phyloP scores from a whole-genome alignment of 805 yeast species.

The Nematodospora valgi region DNA sequence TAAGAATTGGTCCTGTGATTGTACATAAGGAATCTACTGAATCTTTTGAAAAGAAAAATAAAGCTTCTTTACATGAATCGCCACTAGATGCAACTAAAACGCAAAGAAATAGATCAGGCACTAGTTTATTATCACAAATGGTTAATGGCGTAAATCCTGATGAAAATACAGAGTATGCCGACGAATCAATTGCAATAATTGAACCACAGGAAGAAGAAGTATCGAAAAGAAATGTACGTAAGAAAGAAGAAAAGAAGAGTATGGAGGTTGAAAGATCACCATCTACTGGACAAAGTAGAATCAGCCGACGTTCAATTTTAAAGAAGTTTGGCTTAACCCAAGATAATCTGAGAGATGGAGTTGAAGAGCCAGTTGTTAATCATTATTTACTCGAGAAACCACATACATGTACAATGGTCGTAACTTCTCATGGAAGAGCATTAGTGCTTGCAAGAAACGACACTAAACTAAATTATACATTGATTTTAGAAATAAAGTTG shows the following conservation, averaged over 20 bases:
- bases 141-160: constrained; percentile 24
- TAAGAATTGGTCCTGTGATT: constrained; percentile 53
- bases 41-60: constrained; percentile 52
- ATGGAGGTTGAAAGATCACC: constrained; percentile 1
- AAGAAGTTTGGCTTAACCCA: constrained; percentile 9
- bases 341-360: constrained; percentile 5
- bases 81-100: constrained; percentile 44
- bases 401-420: constrained; percentile 48
- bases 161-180: constrained; percentile 42
- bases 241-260: background rate
- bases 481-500: constrained; percentile 53
- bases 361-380: constrained; percentile 4
- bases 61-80: constrained; percentile 56
- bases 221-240: constrained; percentile 4
- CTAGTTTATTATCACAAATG: constrained; percentile 36
- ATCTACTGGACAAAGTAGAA: constrained; percentile 4
- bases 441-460: constrained; percentile 48
- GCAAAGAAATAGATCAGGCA: constrained; percentile 18
- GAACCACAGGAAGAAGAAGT: constrained; percentile 40
- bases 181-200: constrained; percentile 62
- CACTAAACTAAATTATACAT: constrained; percentile 39
- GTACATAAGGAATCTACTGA: constrained; percentile 45
- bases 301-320: constrained; percentile 8
- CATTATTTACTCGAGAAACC: constrained; percentile 33
- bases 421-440: constrained; percentile 64